Evolutionary conservation across 2,329 filamentous ascomycete species (phyloP), one percentile per base, ranked within the genome.

Genomic region (Torrubiella hemipterigena): DNA sequence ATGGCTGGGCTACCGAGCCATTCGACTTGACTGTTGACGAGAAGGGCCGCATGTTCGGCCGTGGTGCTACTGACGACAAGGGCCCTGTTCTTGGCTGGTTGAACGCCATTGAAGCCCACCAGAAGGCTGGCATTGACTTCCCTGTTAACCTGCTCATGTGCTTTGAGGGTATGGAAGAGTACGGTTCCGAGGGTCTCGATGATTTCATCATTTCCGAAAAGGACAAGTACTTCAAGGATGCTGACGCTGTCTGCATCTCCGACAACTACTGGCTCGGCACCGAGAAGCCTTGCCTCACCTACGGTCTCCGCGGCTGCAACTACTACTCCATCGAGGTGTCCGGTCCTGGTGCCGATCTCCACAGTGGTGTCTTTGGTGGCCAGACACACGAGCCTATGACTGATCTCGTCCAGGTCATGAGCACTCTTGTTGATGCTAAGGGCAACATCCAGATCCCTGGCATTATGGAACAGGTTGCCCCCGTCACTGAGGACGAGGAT

Each of bases 221-320:
- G 43, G 85, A 93, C 63, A 81, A 83, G 48, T 96, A 79, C 68
- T 98, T 98, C 65, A 85, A 85, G 50, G 89, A 95, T 48, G 77
- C 86, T 21, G 91, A 98, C 44, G 91, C 87, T 6, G 85, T 96
- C 38, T 98, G 91, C 64, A 98, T 98, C 54, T 94, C 85, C 29
- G 91, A 98, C 61, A 98, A 98, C 72, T 98, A 98, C 76, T 98
- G 91, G 91, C 77, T 98, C 24, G 91, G 91, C 36, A 96, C 91
- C 6, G 86, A 96, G 70, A 95, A 95, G 71, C 91, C 91, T 10
- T 98, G 91, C 58, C 63, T 98, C 50, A 98, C 91, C 8, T 98
- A 98, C 56, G 91, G 91, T 46, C 80, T 98, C 40, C 82, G 91
- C 44, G 91, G 91, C 32, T 93, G 84, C 76, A 96, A 93, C 67